Base-by-base conservation (phyloP, 805 yeast genomes). In the Wickerhamiella slavikovae region DNA sequence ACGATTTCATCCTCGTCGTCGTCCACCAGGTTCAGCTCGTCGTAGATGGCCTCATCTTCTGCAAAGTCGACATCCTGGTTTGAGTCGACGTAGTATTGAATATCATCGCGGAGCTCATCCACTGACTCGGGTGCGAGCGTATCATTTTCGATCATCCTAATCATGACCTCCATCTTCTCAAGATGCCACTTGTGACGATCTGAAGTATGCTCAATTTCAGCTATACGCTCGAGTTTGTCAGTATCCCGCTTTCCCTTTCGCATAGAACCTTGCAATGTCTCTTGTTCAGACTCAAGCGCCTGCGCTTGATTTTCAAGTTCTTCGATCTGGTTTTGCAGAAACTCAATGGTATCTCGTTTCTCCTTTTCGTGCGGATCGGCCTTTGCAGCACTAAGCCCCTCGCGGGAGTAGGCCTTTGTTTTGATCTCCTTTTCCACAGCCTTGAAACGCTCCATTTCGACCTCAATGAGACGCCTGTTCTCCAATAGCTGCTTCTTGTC, bases 1-100 rank as follows among this genome's bases (percentile, higher is more conserved):
- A 50, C 49, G 15, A 50, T 59, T 22, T 65, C 67, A 32, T 60
- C 66, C 21, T 62, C 67, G 16, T 62, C 66, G 21, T 62, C 65
- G 22, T 64, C 62, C 26, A 66, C 69, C 25, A 82, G 64, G 25
- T 73, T 82, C 41, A 89, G 62, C 35, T 71, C 79, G 41, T 89
- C 95, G 52, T 85, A 89, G 36, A 85, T 67, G 10, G 79, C 82
- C 42, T 83, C 94, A 51, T 85, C 93, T 45, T 82, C 95, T 20
- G 83, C 74, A 49, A 82, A 85, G 44, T 83, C 93, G 4, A 71
- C 83, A 32, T 82, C 94, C 51, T 76, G 89, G 47, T 85, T 85
- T 38, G 80, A 76, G 41, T 89, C 96, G 18, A 89, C 89, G 50
- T 79, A 83, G 55, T 89, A 85, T 41, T 68, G 77, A 48, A 85